These are phyloP conservation scores for Helotiales sp. DNA, from an alignment of 2,329 filamentous ascomycete genomes.

Conservation along the genomic window DNA sequence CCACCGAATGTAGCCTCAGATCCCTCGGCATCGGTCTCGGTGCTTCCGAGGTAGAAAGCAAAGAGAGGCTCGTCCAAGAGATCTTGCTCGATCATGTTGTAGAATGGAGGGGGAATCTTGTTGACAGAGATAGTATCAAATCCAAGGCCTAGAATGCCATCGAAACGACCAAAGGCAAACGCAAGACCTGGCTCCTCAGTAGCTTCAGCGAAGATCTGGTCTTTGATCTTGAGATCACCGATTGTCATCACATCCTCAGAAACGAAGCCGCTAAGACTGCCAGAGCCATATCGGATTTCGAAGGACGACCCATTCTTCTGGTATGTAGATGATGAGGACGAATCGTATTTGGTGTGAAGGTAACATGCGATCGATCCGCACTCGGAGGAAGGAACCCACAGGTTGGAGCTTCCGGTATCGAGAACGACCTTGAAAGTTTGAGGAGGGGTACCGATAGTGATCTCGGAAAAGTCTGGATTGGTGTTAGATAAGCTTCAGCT, in stretches of 20 bases:
- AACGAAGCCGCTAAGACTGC: constrained; percentile 88
- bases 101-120: constrained; percentile 90
- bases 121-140: constrained; percentile 98
- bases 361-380: constrained; percentile 98
- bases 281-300: constrained; percentile 93
- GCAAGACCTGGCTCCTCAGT: constrained; percentile 94
- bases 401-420: constrained; percentile 97
- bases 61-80: constrained; percentile 92
- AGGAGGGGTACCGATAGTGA: constrained; percentile 85
- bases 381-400: constrained; percentile 91
- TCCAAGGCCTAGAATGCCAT: constrained; percentile 92
- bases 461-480: constrained; percentile 89
- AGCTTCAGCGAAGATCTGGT: constrained; percentile 94
- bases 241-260: constrained; percentile 86
- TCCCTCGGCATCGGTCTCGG: constrained; percentile 67
- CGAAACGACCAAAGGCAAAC: constrained; percentile 96
- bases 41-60: constrained; percentile 88
- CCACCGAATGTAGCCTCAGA: constrained; percentile 92
- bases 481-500: constrained; percentile 14
- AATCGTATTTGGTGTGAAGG: constrained; percentile 96
- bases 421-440: constrained; percentile 98
- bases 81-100: constrained; percentile 89
- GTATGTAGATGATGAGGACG: constrained; percentile 82
- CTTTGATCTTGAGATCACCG: constrained; percentile 83
- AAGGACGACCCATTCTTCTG: constrained; percentile 92